phyloP scores from a whole-genome alignment of 2,329 filamentous ascomycete genomes.

The Bipolaris sorokiniana region DNA sequence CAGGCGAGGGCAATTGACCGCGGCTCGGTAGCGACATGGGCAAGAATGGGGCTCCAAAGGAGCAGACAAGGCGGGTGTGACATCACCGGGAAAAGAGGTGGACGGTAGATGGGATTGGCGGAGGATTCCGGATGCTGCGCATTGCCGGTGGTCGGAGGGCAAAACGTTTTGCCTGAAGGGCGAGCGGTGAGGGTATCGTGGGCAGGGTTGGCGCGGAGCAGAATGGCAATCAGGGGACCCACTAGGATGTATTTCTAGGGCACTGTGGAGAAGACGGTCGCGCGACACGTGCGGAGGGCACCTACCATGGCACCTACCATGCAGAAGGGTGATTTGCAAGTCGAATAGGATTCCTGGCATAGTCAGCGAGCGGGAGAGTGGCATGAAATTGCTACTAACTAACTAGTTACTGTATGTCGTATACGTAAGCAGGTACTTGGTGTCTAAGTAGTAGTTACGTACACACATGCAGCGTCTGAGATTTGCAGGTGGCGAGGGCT shows the following conservation, averaged over 20 bases:
- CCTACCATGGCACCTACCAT: slow-evolving; percentile 1
- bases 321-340: not conserved
- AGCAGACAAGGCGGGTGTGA: slow-evolving; percentile 21
- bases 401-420: no score
- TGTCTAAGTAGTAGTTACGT: no score
- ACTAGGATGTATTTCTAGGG: slow-evolving; percentile 1
- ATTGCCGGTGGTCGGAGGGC: slow-evolving; percentile 30
- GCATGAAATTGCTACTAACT: no score
- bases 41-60: slow-evolving; percentile 19
- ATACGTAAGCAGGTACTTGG: not conserved
- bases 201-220: slow-evolving; percentile 31
- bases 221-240: slow-evolving; percentile 24
- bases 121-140: slow-evolving; percentile 19
- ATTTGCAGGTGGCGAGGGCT: no score
- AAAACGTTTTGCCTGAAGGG: slow-evolving; percentile 31
- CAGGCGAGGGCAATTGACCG: slow-evolving; percentile 13
- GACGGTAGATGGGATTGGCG: slow-evolving; percentile 26
- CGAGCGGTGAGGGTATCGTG: slow-evolving; percentile 26
- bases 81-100: slow-evolving; percentile 18
- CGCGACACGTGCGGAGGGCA: slow-evolving; percentile 27
- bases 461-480: no score
- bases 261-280: slow-evolving; percentile 15
- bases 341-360: no score
- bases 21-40: slow-evolving; percentile 11
- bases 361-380: no score